phyloP scores from a whole-genome alignment of 257 asterid species.

The Gentiana straminea region DNA sequence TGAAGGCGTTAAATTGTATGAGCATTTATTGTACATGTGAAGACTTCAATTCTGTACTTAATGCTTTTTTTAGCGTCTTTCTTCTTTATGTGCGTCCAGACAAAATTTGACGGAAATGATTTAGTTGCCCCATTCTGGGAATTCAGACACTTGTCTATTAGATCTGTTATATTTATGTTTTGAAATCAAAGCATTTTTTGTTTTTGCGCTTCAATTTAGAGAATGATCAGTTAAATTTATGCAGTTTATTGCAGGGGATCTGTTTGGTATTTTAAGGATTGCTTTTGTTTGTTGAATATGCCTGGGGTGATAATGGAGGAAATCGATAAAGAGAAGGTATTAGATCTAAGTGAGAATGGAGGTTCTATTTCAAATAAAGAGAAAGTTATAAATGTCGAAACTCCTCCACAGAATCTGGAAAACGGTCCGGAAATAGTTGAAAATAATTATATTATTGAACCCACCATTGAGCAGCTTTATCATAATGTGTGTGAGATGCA shows the following conservation, averaged over 20 bases:
- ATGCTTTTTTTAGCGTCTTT: neutral
- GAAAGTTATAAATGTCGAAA: conserved; percentile 13
- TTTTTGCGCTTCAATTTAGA: neutral
- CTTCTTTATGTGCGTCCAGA: neutral
- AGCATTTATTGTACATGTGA: conserved; percentile 24
- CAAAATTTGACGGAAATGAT: neutral
- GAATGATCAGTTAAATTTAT: neutral
- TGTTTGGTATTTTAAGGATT: conserved; percentile 9
- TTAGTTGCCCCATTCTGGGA: neutral
- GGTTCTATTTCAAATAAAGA: conserved; percentile 28
- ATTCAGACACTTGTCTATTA: neutral
- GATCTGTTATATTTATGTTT: conserved; percentile 1
- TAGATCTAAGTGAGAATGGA: conserved; percentile 34
- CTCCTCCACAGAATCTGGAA: conserved; percentile 25
- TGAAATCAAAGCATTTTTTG: neutral
- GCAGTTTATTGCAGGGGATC: conserved; percentile 24
- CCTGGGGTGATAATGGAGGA: conserved; percentile 68
- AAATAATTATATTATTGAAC: conserved; percentile 38
- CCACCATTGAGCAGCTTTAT: conserved; percentile 84
- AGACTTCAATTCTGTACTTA: too few relatives aligned
- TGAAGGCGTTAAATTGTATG: conserved; percentile 8
- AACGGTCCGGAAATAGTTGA: conserved; percentile 22
- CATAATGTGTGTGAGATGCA: conserved; percentile 92
- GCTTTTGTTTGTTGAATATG: conserved; percentile 21
- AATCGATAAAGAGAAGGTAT: conserved; percentile 34